Evolutionary conservation across 2,329 filamentous ascomycete species (phyloP), one percentile per base, ranked within the genome.

Genomic region (Harringtonia lauricola): DNA sequence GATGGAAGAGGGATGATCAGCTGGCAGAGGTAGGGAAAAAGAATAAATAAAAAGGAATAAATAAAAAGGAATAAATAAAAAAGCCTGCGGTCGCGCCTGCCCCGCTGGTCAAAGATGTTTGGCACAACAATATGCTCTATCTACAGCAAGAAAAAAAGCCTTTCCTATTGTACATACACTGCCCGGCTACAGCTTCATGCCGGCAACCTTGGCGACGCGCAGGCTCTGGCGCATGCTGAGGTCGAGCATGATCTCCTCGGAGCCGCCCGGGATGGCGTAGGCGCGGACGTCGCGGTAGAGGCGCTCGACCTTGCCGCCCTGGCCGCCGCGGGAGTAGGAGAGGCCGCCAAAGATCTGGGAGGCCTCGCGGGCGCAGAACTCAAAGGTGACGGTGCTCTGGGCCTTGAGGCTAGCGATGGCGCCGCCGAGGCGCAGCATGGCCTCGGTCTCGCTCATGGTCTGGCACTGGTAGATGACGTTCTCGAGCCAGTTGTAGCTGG

Each of bases 231-330:
- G 75, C 63, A 98, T 94, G 66, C 86, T 94, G 58, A 98, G 65
- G 63, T 98, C 92, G 52, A 96, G 70, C 92, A 98, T 98, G 52
- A 98, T 98, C 74, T 98, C 92, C 69, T 98, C 90, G 52, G 81
- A 87, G 21, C 92, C 92, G 57, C 92, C 92, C 3, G 92, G 92
- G 54, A 98, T 90, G 49, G 92, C 90, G 63, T 98, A 96, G 1
- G 92, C 92, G 54, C 92, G 76, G 15, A 96, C 92, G 62, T 98
- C 92, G 50, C 92, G 77, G 65, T 96, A 96, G 55, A 98, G 67
- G 47, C 92, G 71, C 77, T 98, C 92, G 42, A 96, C 79, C 77
- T 95, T 95, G 47, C 79, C 90, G 48, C 92, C 92, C 69, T 96
- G 92, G 15, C 92, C 92, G 44, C 92, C 92, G 36, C 90, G 79